Base-by-base conservation (phyloP, 768 basidiomycete genomes). In the Termitomyces sp. region DNA sequence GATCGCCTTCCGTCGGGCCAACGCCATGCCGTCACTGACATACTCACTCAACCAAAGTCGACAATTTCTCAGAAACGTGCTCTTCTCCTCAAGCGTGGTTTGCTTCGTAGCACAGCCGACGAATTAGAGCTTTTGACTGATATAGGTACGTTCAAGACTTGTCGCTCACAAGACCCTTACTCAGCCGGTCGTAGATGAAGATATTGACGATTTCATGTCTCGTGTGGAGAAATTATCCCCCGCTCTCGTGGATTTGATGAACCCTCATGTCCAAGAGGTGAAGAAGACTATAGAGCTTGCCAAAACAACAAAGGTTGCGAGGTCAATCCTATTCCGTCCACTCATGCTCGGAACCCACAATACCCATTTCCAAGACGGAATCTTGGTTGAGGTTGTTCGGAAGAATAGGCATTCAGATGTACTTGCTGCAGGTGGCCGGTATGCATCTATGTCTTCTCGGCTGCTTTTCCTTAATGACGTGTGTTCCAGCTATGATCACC, bases 381-480 rank as follows among this genome's bases (percentile, higher is more conserved):
- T 94, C 36, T 78, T 91, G 50, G 79, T 95, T 53, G 91, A 93
- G 66, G 85, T 93, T 1, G 85, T 87, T 12, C 79, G 84, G 60
- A 84, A 82, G 55, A 84, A 78, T 65, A 92, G 88, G 69, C 81
- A 81, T 20, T 74, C 77, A 2, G 91, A 93, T 59, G 79, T 92
- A 8, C 81, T 94, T 20, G 92, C 91, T 35, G 84, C 83, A n/a
- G 92, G 91, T 57, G 92, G 92, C 66, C 81, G 92, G 91, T 91
- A 58, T 53, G 81, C 63, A 3, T 7, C 36, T 42, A 7, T 40
- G 12, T 57, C 13, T 48, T 18, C 16, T 42, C 9, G 44, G 28
- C 4, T 49, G 52, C 35, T 61, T 18, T 33, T 18, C 39, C 49
- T 48, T 46, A 39, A 52, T 18, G 45, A 20, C 20, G 7, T 8